A percentile compares a stretch with the other conserved stretches of the same genome.
phyloP scores from a whole-genome alignment of 2,329 filamentous ascomycete genomes.

The Fusarium hainanense region DNA sequence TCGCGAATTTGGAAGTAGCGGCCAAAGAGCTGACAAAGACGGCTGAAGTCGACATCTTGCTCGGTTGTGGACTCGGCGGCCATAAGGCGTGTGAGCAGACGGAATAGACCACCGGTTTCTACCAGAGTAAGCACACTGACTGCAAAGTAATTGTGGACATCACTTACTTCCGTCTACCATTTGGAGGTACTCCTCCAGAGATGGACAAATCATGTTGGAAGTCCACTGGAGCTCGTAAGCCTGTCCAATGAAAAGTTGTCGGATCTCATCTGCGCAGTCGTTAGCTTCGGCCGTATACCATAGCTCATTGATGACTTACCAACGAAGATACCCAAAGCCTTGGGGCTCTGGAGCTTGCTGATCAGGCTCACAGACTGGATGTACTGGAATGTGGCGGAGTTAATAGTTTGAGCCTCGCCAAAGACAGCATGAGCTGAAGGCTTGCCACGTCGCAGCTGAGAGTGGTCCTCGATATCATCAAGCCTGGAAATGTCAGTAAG shows the following conservation, averaged over 20 bases:
- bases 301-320: neutral
- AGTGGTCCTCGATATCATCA: constrained; percentile 16
- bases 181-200: neutral
- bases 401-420: constrained; percentile 11
- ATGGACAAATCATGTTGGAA: neutral
- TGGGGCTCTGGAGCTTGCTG: neutral
- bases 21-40: neutral
- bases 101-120: constrained; percentile 14
- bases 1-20: constrained; percentile 14
- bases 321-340: neutral
- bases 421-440: constrained; percentile 12
- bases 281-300: too few relatives aligned
- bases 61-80: neutral
- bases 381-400: constrained; percentile 4
- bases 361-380: neutral
- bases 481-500: neutral
- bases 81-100: neutral
- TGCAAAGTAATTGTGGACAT: rapidly evolving
- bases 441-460: constrained; percentile 6
- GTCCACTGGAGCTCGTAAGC: constrained; percentile 11
- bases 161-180: constrained; percentile 9
- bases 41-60: neutral
- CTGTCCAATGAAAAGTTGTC: constrained; percentile 3
- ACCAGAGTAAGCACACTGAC: neutral
- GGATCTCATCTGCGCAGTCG: neutral